A percentile compares a stretch with the other conserved stretches of the same genome.
phyloP scores from a whole-genome alignment of 192 early-diverging fungal genomes.

The Radiomyces spectabilis region DNA sequence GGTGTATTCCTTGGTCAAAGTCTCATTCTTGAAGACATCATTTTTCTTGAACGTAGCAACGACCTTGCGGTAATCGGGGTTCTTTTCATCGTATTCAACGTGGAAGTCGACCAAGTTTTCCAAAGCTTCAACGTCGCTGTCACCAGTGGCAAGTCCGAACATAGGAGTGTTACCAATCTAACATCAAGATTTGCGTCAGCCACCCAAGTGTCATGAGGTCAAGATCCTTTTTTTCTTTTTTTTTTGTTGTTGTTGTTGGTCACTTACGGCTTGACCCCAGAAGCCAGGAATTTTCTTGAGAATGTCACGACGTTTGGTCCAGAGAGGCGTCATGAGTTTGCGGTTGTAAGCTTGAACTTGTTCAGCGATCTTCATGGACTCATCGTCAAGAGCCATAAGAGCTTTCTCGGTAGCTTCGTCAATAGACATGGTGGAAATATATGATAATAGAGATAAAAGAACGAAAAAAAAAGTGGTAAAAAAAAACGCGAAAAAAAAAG shows the following conservation, averaged over 20 bases:
- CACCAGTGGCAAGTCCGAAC: background rate
- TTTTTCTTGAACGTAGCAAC: slow-evolving; percentile 23
- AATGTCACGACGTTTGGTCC: slow-evolving; percentile 28
- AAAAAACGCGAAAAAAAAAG: no score
- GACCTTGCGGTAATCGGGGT: slow-evolving; percentile 19
- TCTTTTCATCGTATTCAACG: slow-evolving; percentile 21
- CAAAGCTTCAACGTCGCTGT: slow-evolving; percentile 14
- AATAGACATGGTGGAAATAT: slow-evolving; percentile 1
- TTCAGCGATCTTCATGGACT: background rate
- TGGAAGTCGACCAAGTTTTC: slow-evolving; percentile 23
- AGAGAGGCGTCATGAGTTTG: slow-evolving; percentile 24
- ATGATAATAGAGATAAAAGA: no score
- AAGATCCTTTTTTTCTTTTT: background rate
- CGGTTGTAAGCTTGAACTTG: slow-evolving; percentile 6
- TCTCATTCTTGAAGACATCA: slow-evolving; percentile 23
- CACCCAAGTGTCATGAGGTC: no score
- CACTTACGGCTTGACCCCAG: slow-evolving; percentile 20
- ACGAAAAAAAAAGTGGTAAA: no score
- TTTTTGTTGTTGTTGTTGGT: background rate
- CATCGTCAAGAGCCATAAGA: slow-evolving; percentile 4
- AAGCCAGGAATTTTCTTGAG: slow-evolving; percentile 26
- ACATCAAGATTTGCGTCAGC: no score
- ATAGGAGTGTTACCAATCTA: slow-evolving; percentile 11
- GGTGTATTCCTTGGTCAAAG: slow-evolving; percentile 24
- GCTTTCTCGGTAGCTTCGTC: slow-evolving; percentile 1